phyloP scores from a whole-genome alignment of 164 flowering plant genomes.

The Stephania japonica region DNA sequence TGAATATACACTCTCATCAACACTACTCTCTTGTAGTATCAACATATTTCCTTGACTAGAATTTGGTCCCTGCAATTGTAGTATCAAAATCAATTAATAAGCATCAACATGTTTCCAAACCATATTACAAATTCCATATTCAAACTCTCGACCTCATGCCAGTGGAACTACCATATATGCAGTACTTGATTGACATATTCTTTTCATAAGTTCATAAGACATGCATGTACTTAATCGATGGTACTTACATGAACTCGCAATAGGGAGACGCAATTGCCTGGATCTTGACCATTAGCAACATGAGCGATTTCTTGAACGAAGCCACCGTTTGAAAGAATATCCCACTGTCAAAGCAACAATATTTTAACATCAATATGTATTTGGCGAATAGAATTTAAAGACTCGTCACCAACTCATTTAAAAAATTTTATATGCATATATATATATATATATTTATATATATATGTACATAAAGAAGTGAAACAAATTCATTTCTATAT shows the following conservation, averaged over 20 bases:
- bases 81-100: not conserved
- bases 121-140: too few species aligned
- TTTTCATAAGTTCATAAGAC: too few species aligned
- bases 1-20: conserved; percentile 66
- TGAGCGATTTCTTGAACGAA: conserved; percentile 88
- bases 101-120: not conserved
- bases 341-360: conserved; percentile 60
- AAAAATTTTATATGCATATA: too few species aligned
- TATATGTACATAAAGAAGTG: too few species aligned
- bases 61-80: conserved; percentile 55
- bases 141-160: too few species aligned
- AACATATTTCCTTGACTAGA: conserved; percentile 96
- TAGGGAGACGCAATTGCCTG: conserved; percentile 75
- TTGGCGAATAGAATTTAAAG: not conserved
- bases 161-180: too few species aligned
- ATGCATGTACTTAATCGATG: not conserved
- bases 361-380: too few species aligned
- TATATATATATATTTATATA: too few species aligned
- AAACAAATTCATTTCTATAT: too few species aligned
- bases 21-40: conserved; percentile 88
- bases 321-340: conserved; percentile 86
- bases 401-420: not conserved
- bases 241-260: conserved; percentile 73
- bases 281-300: conserved; percentile 86
- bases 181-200: too few species aligned